Evolutionary conservation across 164 flowering plant species (phyloP), one percentile per base, ranked within the genome.

Genomic region (Umbilicus rupestris): DNA sequence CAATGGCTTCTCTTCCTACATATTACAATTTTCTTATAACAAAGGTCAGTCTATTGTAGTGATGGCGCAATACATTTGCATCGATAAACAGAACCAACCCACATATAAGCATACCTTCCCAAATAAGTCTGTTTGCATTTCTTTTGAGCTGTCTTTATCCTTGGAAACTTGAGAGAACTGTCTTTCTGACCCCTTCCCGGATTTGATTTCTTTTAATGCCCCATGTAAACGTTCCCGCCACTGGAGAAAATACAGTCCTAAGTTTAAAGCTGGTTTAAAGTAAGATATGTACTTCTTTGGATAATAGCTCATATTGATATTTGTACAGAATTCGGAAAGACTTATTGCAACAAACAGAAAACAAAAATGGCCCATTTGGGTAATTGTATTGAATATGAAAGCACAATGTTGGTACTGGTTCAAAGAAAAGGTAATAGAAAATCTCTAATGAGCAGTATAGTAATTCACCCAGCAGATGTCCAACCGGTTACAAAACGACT

Each of bases 181-280:
- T 57, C 69, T 72, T 59, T 77, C 87, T 30, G 73, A 80, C 63
- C 74, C 47, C 9, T 64, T 76, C 68, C 84, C 94, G 69, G 75
- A 77, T 67, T 83, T 69, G 77, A 88, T 70, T 72, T 84, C 86
- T 68, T 74, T 75, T 74, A 95, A 70, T 68, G 97, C 97, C 74
- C 78, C 74, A 71, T 79, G 68, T 64, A 95, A 71, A 30, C 94
- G 90, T 71, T 84, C 88, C 57, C 86, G 81, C 99, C 99, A 94
- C 99, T 94, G 67, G 71, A 72, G 31, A 71, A 39, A 70, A 29
- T 64, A 71, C 67, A 49, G 64, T 55, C 31, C 28, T 31, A 5
- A 19, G 26, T 39, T 60, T 41, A 39, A 63, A 63, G n/a, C 30
- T 52, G 24, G 58, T 24, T 22, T 10, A 24, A 24, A 52, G 30